Evolutionary conservation across 257 asterid genomes (phyloP), one percentile per base, ranked within the genome.

Genomic region (Solanum gracilifrons): DNA sequence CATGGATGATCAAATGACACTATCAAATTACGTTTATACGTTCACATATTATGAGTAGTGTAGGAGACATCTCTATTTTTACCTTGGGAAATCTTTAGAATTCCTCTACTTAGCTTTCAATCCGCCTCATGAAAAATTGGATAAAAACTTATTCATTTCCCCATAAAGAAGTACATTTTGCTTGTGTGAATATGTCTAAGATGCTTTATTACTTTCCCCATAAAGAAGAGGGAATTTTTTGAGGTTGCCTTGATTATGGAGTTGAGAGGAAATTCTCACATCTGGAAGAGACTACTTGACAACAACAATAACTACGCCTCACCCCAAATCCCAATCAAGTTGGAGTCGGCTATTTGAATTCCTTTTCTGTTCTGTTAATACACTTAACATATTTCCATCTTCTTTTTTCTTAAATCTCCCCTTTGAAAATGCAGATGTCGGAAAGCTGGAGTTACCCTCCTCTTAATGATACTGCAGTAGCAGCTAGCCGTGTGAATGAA

Each of bases 361-460:
- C n/a, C 6, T 71, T 71, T 71, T 31, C 5, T 18, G 41, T 12
- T 36, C 58, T 36, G 37, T 16, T 46, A 36, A 85, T 36, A 18
- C 82, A 1, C 46, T 11, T 7, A 3, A 37, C 87, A 64, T 89
- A 55, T 71, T 75, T 16, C 80, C 39, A 7, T 43, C 37, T 5
- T 36, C 31, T 7, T 16, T 29, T 48, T 66, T 87, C 76, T 62
- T 86, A 86, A 86, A 79, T 48, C 84, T 43, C 32, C 23, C 3
- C 77, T 83, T 18, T 13, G 8, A 37, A 39, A 62, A 74, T 31
- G 48, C 96, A 96, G 99, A 95, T 96, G 96, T 94, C 99, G 23
- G 98, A 95, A 82, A 92, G 92, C 91, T 96, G 99, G 99, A 93
- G 99, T 88, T 97, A 96, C 90, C 99, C 99, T 88, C 99, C 99